These are phyloP conservation scores for Luzula sylvatica DNA, from an alignment of 176 grass and related monocot genomes.

Conservation along the genomic window DNA sequence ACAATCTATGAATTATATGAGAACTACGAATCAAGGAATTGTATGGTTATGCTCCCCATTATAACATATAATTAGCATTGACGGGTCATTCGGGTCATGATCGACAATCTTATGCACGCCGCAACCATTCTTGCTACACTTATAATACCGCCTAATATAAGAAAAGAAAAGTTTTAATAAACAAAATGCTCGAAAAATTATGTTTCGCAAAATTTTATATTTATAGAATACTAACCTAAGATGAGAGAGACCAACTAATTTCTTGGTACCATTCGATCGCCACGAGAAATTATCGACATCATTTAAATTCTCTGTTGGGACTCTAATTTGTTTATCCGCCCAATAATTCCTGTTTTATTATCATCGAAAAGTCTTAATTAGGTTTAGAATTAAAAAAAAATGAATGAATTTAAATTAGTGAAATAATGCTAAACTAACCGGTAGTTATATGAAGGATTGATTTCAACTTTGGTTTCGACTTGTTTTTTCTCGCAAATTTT, in stretches of 20 bases:
- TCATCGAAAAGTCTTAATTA: no score
- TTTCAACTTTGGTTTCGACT: not conserved
- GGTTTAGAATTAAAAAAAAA: no score
- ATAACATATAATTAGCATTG: conserved; percentile 19
- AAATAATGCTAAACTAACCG: conserved; percentile 4
- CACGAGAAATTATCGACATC: conserved; percentile 13
- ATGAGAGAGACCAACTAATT: conserved; percentile 21
- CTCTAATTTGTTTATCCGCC: conserved; percentile 9
- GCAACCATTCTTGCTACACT: conserved; percentile 10
- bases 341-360: conserved; percentile 13
- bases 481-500: not conserved
- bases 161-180: not conserved
- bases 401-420: not conserved
- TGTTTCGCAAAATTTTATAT: not conserved
- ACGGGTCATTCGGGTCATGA: conserved; percentile 6
- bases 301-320: not conserved
- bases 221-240: not conserved
- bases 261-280: conserved; percentile 20
- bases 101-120: conserved; percentile 18
- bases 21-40: conserved; percentile 1
- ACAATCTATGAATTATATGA: no score
- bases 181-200: no score
- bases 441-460: conserved; percentile 9
- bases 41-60: conserved; percentile 21
- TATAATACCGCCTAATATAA: conserved; percentile 15